A percentile compares a stretch with the other conserved stretches of the same genome.
Conservation (phyloP, 2,329 filamentous ascomycete genomes). For the Thyridium curvatum region DNA sequence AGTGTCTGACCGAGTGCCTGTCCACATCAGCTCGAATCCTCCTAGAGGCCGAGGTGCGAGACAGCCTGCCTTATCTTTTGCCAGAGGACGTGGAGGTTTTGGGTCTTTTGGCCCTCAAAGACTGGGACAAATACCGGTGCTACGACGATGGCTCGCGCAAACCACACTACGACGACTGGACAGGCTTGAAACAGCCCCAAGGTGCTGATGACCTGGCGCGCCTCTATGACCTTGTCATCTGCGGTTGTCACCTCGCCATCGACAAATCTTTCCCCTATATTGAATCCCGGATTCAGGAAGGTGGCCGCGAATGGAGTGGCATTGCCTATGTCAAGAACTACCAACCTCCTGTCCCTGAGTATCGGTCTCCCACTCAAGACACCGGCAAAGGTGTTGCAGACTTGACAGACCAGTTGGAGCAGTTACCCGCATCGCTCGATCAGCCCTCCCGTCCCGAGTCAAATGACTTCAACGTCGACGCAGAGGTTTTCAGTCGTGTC, state of each 20-base stretch:
- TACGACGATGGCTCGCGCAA: constrained; percentile 5
- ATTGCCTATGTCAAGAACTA: constrained; percentile 8
- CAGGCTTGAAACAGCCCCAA: no score
- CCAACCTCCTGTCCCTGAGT: not conserved
- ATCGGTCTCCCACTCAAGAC: not conserved
- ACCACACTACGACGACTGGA: no score
- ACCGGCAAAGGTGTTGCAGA: not conserved
- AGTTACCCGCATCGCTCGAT: not conserved
- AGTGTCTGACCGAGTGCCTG: constrained; percentile 37
- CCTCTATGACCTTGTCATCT: constrained; percentile 14
- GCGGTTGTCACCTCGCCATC: constrained; percentile 8
- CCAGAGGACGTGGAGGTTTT: constrained; percentile 41
- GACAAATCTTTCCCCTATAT: constrained; percentile 9
- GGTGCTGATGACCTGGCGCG: constrained; percentile 9
- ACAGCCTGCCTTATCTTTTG: constrained; percentile 41
- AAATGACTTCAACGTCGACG: constrained; percentile 18
- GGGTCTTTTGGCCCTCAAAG: constrained; percentile 33
- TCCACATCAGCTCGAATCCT: constrained; percentile 25
- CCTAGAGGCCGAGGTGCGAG: constrained; percentile 25
- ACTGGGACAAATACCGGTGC: constrained; percentile 18
- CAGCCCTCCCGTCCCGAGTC: no score
- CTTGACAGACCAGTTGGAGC: not conserved
- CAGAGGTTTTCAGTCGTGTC: constrained; percentile 40
- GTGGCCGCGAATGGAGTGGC: constrained; percentile 3
- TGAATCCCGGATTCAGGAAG: constrained; percentile 3